Conservation (phyloP, 768 basidiomycete genomes). For the Collybia nuda region DNA sequence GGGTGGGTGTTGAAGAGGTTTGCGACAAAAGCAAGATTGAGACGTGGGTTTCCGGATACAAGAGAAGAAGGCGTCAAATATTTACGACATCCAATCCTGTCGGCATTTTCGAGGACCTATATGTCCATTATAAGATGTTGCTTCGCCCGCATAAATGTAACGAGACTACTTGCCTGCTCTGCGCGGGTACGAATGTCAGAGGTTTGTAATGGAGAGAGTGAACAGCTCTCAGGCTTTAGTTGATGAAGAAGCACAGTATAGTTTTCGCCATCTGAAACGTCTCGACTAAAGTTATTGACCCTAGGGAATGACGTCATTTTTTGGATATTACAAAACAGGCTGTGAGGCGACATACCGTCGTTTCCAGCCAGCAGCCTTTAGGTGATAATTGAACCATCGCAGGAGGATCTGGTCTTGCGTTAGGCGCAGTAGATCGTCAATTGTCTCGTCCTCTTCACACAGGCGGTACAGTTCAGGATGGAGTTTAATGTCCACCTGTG, state of each 20-base stretch:
- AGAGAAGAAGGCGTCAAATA: conserved; percentile 93
- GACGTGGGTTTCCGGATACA: conserved; percentile 90
- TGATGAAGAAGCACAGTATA: conserved; percentile 96
- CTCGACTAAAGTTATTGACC: conserved; percentile 96
- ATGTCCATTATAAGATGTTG: neutral
- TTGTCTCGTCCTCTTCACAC: conserved; percentile 95
- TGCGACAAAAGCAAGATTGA: conserved; percentile 97
- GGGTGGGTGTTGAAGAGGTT: conserved; percentile 99
- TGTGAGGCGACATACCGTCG: conserved; percentile 51
- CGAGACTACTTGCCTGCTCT: conserved; percentile 54
- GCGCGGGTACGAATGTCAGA: conserved; percentile 80
- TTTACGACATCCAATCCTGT: conserved; percentile 90
- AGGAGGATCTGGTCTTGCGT: conserved; percentile 97
- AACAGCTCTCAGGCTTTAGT: conserved; percentile 92
- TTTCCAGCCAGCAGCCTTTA: conserved; percentile 93
- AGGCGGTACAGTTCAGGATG: conserved; percentile 96
- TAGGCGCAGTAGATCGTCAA: conserved; percentile 90
- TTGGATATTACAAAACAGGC: neutral
- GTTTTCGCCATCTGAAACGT: conserved; percentile 97
- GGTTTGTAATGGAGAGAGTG: conserved; percentile 87
- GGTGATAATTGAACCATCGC: conserved; percentile 99
- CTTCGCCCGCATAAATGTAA: neutral
- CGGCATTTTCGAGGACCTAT: conserved; percentile 90
- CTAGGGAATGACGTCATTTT: conserved; percentile 37
- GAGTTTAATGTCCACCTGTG: conserved; percentile 96